Percentiles rank a stretch among this genome's conserved stretches.
phyloP scores from a whole-genome alignment of 2,329 filamentous ascomycete genomes.

The Scedosporium apiospermum region DNA sequence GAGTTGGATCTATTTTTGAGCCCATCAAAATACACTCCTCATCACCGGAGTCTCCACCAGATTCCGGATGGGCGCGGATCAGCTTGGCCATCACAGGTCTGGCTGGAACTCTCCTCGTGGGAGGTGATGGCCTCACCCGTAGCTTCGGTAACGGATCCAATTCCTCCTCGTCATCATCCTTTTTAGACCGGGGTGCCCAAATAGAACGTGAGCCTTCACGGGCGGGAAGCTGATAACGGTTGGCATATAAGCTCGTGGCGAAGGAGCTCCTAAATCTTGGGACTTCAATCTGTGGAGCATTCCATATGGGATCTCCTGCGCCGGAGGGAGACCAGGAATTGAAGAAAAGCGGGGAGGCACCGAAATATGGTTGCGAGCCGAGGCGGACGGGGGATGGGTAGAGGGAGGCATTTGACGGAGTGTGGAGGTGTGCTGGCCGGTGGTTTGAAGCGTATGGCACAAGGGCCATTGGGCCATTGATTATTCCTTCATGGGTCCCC shows the following conservation, averaged over 20 bases:
- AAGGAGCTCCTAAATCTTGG: constrained; percentile 10
- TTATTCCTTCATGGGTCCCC: background rate
- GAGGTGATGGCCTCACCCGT: background rate
- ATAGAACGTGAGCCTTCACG: constrained; percentile 22
- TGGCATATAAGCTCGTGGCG: constrained; percentile 9
- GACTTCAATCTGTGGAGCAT: constrained; percentile 10
- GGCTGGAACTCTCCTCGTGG: background rate
- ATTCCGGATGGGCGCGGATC: constrained; percentile 3
- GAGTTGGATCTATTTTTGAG: background rate
- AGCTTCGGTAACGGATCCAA: constrained; percentile 2
- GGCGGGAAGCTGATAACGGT: constrained; percentile 23
- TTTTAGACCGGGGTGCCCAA: constrained; percentile 18
- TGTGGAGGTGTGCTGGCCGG: background rate
- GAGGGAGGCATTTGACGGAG: background rate
- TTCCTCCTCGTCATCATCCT: constrained; percentile 16
- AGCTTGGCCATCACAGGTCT: constrained; percentile 8
- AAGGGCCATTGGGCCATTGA: background rate
- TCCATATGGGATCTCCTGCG: constrained; percentile 9
- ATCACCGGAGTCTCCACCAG: constrained; percentile 3
- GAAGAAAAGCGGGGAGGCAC: background rate
- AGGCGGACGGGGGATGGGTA: background rate
- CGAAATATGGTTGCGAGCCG: background rate
- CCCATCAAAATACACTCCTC: constrained; percentile 7
- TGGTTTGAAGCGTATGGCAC: background rate
- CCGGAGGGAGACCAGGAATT: background rate